Evolutionary conservation across 768 basidiomycete genomes (phyloP).

Genomic region (Panaeolus cyanescens): DNA sequence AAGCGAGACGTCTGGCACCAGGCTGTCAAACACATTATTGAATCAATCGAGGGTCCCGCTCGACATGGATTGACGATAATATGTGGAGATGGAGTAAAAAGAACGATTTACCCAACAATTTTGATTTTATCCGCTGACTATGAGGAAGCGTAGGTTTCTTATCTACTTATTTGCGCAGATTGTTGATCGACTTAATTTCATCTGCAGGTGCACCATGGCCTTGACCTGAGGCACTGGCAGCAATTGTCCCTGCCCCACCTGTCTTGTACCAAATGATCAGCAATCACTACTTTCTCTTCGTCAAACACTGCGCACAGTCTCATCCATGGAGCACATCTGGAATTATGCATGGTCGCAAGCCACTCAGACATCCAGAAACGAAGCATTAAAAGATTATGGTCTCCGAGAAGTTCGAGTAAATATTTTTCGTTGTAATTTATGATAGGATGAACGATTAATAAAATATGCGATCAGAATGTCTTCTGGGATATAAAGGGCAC

Average conservation of each 20-base stretch:
- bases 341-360: slow-evolving; percentile 9
- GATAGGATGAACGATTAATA: neutral
- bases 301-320: slow-evolving; percentile 16
- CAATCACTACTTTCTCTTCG: slow-evolving; percentile 20
- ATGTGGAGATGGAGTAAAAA: slow-evolving; percentile 27
- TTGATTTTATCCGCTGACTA: slow-evolving; percentile 40
- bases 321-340: slow-evolving; percentile 15
- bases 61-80: slow-evolving; percentile 19
- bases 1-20: slow-evolving; percentile 40
- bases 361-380: slow-evolving; percentile 14
- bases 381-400: slow-evolving; percentile 16
- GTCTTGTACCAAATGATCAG: slow-evolving; percentile 30
- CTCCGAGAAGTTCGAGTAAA: slow-evolving; percentile 26
- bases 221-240: slow-evolving; percentile 30
- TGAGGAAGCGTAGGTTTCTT: slow-evolving; percentile 39
- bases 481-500: slow-evolving; percentile 36
- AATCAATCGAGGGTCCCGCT: slow-evolving; percentile 18
- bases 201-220: slow-evolving; percentile 38
- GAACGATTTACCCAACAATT: slow-evolving; percentile 31
- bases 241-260: slow-evolving; percentile 38
- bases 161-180: neutral
- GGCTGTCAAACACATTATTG: slow-evolving; percentile 27
- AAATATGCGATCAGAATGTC: slow-evolving; percentile 28
- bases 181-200: neutral
- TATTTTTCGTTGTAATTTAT: neutral